Evolutionary conservation across 2,329 filamentous ascomycete genomes (phyloP).

Genomic region (Exophiala aquamarina): DNA sequence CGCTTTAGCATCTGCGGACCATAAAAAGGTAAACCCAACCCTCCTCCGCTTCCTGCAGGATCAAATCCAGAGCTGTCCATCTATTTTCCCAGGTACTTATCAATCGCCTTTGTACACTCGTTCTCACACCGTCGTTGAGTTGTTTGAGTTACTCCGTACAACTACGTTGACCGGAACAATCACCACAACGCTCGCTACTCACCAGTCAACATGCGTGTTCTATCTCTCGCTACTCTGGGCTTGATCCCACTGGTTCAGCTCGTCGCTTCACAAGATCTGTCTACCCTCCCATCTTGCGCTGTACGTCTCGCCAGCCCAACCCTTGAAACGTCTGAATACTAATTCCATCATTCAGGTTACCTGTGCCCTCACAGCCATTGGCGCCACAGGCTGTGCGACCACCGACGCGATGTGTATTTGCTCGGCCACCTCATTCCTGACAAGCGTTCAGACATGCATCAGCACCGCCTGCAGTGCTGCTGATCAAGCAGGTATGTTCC

Average conservation of each 20-base stretch:
- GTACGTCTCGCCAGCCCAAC: too few relatives aligned
- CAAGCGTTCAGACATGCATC: conserved; percentile 18
- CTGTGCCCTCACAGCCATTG: conserved; percentile 17
- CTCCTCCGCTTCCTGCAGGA: too few relatives aligned
- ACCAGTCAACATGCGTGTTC: conserved; percentile 13
- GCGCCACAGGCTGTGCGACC: conserved; percentile 16
- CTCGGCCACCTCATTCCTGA: conserved; percentile 13
- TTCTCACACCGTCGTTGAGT: too few relatives aligned
- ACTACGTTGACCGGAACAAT: too few relatives aligned
- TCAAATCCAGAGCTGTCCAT: too few relatives aligned
- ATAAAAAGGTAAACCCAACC: too few relatives aligned
- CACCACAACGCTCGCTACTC: not conserved
- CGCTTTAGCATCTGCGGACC: too few relatives aligned
- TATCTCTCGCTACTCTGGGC: conserved; percentile 10
- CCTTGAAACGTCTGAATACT: too few relatives aligned
- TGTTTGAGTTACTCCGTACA: too few relatives aligned
- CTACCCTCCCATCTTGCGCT: conserved; percentile 15
- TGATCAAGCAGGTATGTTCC: conserved; percentile 17
- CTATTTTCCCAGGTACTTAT: too few relatives aligned
- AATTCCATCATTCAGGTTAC: conserved; percentile 2
- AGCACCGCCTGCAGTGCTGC: conserved; percentile 13
- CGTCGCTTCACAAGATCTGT: conserved; percentile 16
- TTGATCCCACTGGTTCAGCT: conserved; percentile 13
- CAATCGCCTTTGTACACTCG: too few relatives aligned
- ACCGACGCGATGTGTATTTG: conserved; percentile 20